Base-by-base conservation (phyloP, 176 grass and related monocot species). In the Echinochloa phyllopogon region DNA sequence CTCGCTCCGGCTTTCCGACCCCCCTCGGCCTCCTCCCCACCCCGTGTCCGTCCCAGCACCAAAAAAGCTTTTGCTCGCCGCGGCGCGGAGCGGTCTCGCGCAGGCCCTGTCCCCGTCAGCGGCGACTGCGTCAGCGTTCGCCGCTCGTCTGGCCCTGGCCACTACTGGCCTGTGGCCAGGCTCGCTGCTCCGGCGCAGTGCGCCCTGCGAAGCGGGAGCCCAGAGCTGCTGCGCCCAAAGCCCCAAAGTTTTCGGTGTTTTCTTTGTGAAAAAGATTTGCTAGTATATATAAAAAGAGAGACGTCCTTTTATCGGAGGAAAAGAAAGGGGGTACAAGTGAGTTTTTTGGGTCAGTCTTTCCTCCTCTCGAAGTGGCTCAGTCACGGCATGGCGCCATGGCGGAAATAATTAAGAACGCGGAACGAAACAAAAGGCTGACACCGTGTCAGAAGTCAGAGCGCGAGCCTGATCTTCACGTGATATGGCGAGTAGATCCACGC, bases 401-500 rank as follows among this genome's bases (percentile, higher is more conserved):
- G n/a, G 60, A 65, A 80, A 79, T 62, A 33, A 53, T 80, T 52
- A 24, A 80, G 25, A 74, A 81, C 59, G 58, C 68, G 18, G 4
- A 86, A 55, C 77, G 47, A 74, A 74, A 74, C 77, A 81, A 86
- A 86, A 81, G 57, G 69, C 77, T 81, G 68, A 74, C 68, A 74
- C 3, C 0, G 18, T 81, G 69, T 81, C 77, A 74, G 69, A 81
- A 41, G 76, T 55, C 84, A 86, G 84, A 73, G 12, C 25, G 21
- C 42, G 76, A 36, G 76, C 4, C 85, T 17, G 25, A 37, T 55
- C 24, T 18, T 81, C 69, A 81, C 85, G 85, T 81, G 85, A 86
- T 52, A 65, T 2, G 69, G 85, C 37, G 85, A 86, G 85, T 86
- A 74, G 68, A 86, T 86, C 85, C 77, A 86, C 39, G 77, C 37